Evolutionary conservation across 164 flowering plant species (phyloP).

Genomic region (Vitis rotundifolia): DNA sequence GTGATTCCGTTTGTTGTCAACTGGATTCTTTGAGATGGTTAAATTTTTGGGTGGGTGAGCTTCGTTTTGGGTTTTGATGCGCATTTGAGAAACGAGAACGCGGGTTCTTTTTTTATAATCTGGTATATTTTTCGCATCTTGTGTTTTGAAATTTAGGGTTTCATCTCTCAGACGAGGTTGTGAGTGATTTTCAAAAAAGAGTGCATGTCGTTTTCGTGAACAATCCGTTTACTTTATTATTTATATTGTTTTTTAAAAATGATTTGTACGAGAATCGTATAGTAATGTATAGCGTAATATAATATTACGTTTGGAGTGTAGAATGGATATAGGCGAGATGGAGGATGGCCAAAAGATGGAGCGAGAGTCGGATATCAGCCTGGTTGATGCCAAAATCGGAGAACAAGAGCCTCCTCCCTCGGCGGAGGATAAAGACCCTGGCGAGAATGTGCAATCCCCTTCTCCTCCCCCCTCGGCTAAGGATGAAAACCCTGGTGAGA

Average conservation of each 20-base stretch:
- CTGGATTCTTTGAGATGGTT: no score
- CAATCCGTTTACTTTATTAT: neutral
- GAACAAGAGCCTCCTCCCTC: constrained; percentile 5
- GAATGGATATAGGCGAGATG: constrained; percentile 15
- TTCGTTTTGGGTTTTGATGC: no score
- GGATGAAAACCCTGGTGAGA: constrained; percentile 7
- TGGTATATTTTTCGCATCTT: neutral
- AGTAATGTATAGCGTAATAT: neutral
- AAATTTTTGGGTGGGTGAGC: no score
- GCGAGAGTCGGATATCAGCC: constrained; percentile 1
- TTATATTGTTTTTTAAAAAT: neutral
- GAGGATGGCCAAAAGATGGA: constrained; percentile 25
- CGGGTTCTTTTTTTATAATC: no score
- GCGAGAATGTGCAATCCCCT: constrained; percentile 8
- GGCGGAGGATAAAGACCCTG: constrained; percentile 7
- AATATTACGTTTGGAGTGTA: neutral
- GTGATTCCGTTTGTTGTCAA: no score
- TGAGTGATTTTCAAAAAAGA: neutral
- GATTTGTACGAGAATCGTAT: no score
- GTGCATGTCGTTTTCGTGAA: constrained; percentile 5
- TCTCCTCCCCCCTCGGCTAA: neutral
- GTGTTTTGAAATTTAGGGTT: constrained; percentile 7
- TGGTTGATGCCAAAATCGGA: constrained; percentile 15
- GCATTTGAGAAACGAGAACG: no score
- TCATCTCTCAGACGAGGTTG: neutral